Evolutionary conservation across 345 rosid species (phyloP).

Genomic region (Brassica carinata): DNA sequence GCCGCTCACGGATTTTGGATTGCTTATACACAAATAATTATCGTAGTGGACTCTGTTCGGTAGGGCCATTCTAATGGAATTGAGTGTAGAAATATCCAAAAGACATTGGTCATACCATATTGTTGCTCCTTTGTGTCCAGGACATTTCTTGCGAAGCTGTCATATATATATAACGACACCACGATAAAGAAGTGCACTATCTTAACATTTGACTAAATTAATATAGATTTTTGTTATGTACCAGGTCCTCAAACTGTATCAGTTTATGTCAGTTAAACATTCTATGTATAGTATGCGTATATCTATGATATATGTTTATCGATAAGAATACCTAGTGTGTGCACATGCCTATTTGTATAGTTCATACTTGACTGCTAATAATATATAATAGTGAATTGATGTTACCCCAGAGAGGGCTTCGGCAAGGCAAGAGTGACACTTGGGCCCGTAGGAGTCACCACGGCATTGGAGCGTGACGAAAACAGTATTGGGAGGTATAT

Average conservation of each 20-base stretch:
- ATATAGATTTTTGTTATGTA: background rate
- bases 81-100: background rate
- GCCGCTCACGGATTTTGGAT: background rate
- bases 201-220: background rate
- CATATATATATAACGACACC: background rate
- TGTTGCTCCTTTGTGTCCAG: background rate
- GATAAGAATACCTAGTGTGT: background rate
- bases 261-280: background rate
- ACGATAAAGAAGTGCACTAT: background rate
- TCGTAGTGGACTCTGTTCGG: background rate
- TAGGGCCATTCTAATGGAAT: background rate
- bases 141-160: background rate
- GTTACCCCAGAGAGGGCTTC: slow-evolving; percentile 42
- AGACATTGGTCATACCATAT: background rate
- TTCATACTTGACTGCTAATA: background rate
- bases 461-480: slow-evolving; percentile 54
- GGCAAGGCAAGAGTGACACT: slow-evolving; percentile 49
- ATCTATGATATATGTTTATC: background rate
- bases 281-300: background rate
- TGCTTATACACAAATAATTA: background rate
- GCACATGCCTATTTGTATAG: background rate
- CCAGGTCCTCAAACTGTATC: background rate
- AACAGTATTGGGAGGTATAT: slow-evolving; percentile 33
- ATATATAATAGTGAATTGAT: background rate
- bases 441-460: slow-evolving; percentile 44